Conservation (phyloP, 2,329 filamentous ascomycete species). For the Plectosphaerella cucumerina region DNA sequence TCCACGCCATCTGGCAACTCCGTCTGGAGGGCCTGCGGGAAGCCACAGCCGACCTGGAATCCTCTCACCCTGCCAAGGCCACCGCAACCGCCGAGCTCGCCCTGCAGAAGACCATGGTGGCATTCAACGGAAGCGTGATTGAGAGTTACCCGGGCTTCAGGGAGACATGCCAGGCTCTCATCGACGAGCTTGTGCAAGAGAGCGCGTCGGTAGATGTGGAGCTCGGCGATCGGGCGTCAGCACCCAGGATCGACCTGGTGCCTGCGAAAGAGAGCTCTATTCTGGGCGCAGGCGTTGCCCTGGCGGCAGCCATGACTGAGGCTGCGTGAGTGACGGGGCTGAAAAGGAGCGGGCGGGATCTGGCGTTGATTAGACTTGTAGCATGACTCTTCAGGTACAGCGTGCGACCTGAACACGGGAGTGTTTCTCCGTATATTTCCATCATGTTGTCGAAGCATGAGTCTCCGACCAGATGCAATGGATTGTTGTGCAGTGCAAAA, state of each 20-base stretch:
- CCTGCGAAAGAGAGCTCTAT: conserved; percentile 71
- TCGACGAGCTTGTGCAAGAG: conserved; percentile 53
- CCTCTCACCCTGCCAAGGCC: conserved; percentile 14
- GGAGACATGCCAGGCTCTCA: conserved; percentile 54
- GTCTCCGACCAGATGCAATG: too few species aligned
- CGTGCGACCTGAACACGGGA: too few species aligned
- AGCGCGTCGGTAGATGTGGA: conserved; percentile 10
- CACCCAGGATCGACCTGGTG: conserved; percentile 54
- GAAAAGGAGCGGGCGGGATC: background rate
- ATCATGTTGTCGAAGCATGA: too few species aligned
- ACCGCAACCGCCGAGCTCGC: conserved; percentile 49
- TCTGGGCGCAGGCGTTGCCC: conserved; percentile 69
- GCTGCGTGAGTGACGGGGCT: conserved; percentile 18
- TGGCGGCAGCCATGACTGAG: conserved; percentile 30
- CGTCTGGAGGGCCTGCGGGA: conserved; percentile 42
- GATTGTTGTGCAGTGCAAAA: too few species aligned
- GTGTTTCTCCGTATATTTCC: too few species aligned
- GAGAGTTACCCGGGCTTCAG: conserved; percentile 72
- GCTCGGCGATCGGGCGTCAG: conserved; percentile 8
- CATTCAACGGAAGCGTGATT: conserved; percentile 75
- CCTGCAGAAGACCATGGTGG: conserved; percentile 53
- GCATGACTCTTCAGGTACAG: background rate
- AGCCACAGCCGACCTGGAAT: conserved; percentile 20
- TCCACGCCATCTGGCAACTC: conserved; percentile 57
- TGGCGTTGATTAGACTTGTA: background rate